phyloP scores from a whole-genome alignment of 1,284 basidiomycete species.

The Pseudozyma tsukubaensis region DNA sequence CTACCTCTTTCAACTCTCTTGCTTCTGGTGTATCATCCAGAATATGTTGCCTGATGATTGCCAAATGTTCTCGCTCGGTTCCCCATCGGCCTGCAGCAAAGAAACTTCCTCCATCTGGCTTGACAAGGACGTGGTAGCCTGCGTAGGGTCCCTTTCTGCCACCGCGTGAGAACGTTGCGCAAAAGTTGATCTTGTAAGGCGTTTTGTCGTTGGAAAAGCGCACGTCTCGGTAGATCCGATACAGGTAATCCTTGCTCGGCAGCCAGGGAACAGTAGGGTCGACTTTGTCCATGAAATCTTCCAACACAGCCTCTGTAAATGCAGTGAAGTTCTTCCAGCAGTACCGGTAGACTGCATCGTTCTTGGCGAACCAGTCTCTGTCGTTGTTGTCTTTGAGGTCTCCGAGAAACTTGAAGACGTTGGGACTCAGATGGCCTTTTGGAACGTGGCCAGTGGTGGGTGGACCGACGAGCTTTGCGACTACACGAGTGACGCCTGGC shows the following conservation, averaged over 20 bases:
- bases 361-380: conserved; percentile 79
- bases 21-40: conserved; percentile 75
- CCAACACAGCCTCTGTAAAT: conserved; percentile 79
- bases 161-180: conserved; percentile 81
- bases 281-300: conserved; percentile 75
- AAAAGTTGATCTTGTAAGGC: conserved; percentile 85
- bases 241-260: conserved; percentile 85
- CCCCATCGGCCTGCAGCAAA: conserved; percentile 86
- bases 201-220: conserved; percentile 94
- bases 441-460: conserved; percentile 73
- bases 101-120: conserved; percentile 71
- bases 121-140: conserved; percentile 68
- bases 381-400: conserved; percentile 81
- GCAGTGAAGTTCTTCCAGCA: conserved; percentile 78
- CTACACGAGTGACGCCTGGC: conserved; percentile 34
- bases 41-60: conserved; percentile 75
- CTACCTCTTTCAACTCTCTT: conserved; percentile 75
- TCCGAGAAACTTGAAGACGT: conserved; percentile 81
- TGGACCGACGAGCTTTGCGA: conserved; percentile 32
- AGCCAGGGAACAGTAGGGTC: conserved; percentile 84
- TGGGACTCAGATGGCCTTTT: conserved; percentile 83
- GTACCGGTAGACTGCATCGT: conserved; percentile 71
- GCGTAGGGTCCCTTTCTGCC: conserved; percentile 84
- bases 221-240: conserved; percentile 75
- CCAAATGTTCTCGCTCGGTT: conserved; percentile 82